These are phyloP conservation scores for Collybia mongolica DNA, from an alignment of 768 basidiomycete species.

Conservation along the genomic window DNA sequence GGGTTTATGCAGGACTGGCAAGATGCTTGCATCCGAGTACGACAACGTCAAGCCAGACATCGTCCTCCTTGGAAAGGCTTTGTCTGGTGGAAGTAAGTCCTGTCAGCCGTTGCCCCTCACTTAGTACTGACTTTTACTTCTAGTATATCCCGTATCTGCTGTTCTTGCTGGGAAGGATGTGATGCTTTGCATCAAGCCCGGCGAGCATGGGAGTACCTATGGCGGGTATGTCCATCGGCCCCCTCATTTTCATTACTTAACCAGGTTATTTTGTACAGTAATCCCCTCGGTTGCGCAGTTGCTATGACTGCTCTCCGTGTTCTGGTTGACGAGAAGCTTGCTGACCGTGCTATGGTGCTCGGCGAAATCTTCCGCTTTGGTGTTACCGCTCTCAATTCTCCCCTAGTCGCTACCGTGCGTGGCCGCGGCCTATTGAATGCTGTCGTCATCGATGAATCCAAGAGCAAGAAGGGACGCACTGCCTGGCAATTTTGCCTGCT, in stretches of 20 bases:
- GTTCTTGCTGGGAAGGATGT: conserved; percentile 89
- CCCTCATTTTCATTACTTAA: not conserved
- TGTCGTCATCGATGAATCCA: conserved; percentile 85
- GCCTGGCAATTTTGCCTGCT: conserved; percentile 97
- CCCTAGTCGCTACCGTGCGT: conserved; percentile 76
- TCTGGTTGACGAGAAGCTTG: conserved; percentile 84
- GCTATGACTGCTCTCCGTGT: conserved; percentile 91
- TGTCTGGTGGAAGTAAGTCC: conserved; percentile 88
- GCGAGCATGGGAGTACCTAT: conserved; percentile 95
- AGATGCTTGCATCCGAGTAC: conserved; percentile 88
- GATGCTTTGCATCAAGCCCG: conserved; percentile 92
- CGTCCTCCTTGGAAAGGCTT: conserved; percentile 91
- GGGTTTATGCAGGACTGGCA: conserved; percentile 92
- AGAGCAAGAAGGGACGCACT: conserved; percentile 72
- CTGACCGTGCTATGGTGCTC: conserved; percentile 73
- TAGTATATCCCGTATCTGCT: conserved; percentile 95
- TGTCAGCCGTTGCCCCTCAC: not conserved
- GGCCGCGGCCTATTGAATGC: conserved; percentile 92
- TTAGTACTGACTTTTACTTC: not conserved
- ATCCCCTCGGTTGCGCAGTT: conserved; percentile 95
- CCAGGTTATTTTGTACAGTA: conserved; percentile 41
- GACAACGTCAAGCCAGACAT: conserved; percentile 90
- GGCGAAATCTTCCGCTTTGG: conserved; percentile 79
- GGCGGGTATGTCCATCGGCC: conserved; percentile 64
- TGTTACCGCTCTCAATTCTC: conserved; percentile 59